phyloP scores from a whole-genome alignment of 768 basidiomycete species.

The Hydnomerulius pinastri region DNA sequence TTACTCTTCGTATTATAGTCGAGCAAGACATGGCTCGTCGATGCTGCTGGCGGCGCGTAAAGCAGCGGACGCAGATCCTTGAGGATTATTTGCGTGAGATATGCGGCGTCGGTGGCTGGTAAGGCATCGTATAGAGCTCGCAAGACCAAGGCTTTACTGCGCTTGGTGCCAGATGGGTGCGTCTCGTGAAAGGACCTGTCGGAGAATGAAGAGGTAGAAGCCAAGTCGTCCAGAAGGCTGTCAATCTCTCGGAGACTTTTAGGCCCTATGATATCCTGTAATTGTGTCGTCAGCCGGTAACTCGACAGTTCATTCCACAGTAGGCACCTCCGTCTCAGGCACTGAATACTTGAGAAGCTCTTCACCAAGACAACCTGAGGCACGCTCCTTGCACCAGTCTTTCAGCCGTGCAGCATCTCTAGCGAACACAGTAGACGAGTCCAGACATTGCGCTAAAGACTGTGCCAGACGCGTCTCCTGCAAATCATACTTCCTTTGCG shows the following conservation, averaged over 20 bases:
- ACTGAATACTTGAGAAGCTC: conserved; percentile 51
- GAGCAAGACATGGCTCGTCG: conserved; percentile 50
- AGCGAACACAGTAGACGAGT: conserved; percentile 34
- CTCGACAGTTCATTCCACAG: not conserved
- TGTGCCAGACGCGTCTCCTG: conserved; percentile 63
- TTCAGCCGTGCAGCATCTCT: conserved; percentile 29
- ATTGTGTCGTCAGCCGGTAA: conserved; percentile 6
- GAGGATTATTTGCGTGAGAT: conserved; percentile 85
- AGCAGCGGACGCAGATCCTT: conserved; percentile 83
- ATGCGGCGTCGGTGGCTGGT: conserved; percentile 61
- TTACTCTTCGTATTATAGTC: conserved; percentile 60
- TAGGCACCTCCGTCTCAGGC: conserved; percentile 37
- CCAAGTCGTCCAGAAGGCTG: conserved; percentile 71
- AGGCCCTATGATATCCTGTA: conserved; percentile 26
- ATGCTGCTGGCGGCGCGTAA: conserved; percentile 57
- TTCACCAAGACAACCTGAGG: conserved; percentile 69
- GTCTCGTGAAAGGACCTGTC: conserved; percentile 44
- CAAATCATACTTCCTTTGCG: conserved; percentile 67
- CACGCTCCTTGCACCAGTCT: conserved; percentile 43
- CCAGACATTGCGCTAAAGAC: conserved; percentile 51
- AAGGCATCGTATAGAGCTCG: conserved; percentile 59
- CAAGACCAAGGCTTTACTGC: conserved; percentile 42
- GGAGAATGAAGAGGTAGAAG: conserved; percentile 64
- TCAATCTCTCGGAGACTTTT: conserved; percentile 56
- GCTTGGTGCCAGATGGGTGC: conserved; percentile 34